Percentiles rank a stretch among this genome's conserved stretches.
Conservation (phyloP, 768 basidiomycete species). For the Lenzites betulinus region DNA sequence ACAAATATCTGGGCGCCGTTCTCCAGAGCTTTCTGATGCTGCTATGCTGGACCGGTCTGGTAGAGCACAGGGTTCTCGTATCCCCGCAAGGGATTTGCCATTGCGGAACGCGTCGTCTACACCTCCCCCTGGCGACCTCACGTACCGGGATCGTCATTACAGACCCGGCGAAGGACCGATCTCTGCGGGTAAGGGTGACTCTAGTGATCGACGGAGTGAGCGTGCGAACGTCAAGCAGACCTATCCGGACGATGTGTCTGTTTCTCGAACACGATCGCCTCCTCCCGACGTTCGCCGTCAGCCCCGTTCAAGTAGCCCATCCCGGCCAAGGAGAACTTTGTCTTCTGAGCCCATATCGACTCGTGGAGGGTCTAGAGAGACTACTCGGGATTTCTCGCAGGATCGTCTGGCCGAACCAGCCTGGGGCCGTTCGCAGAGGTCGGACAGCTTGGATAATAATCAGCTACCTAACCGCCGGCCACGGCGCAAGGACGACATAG, state of each 20-base stretch:
- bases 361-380: constrained; percentile 17
- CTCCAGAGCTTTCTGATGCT: constrained; percentile 29
- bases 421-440: constrained; percentile 10
- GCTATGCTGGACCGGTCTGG: constrained; percentile 20
- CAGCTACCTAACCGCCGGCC: not conserved
- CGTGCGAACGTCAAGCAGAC: constrained; percentile 6
- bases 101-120: constrained; percentile 5
- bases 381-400: constrained; percentile 5
- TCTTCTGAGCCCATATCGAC: constrained; percentile 13
- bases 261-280: constrained; percentile 7
- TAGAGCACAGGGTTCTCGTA: constrained; percentile 27
- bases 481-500: constrained; percentile 16
- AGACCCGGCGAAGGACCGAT: constrained; percentile 44
- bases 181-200: not conserved
- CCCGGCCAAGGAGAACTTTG: constrained; percentile 15
- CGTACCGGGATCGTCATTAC: constrained; percentile 67
- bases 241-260: not conserved
- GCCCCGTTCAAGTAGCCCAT: constrained; percentile 24
- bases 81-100: constrained; percentile 4
- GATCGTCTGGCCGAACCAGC: not conserved
- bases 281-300: constrained; percentile 17
- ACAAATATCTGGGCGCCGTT: constrained; percentile 28
- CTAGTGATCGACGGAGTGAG: constrained; percentile 18
- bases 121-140: constrained; percentile 34
- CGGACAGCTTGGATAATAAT: not conserved